Conservation (phyloP, 768 basidiomycete genomes). For the Pseudohyphozyma bogoriensis region DNA sequence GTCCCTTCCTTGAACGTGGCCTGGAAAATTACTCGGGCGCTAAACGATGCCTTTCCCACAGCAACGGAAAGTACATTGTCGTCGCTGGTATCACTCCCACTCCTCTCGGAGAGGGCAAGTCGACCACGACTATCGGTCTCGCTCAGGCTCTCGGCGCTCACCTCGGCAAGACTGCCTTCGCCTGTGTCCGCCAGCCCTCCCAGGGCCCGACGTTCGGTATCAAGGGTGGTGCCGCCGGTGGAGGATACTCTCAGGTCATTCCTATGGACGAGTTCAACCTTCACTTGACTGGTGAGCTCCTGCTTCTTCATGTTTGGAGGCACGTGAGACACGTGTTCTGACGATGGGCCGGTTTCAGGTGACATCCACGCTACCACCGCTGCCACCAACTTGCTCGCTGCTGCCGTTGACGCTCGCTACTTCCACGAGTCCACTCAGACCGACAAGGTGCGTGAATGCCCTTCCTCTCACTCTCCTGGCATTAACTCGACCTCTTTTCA, state of each 20-base stretch:
- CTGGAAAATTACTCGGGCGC: no score
- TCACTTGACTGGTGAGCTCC: constrained; percentile 67
- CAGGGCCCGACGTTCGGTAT: constrained; percentile 99
- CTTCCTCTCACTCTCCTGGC: not conserved
- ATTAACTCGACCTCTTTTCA: not conserved
- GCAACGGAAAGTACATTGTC: constrained; percentile 79
- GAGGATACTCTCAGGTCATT: constrained; percentile 96
- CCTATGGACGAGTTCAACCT: constrained; percentile 99
- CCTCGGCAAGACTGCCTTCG: constrained; percentile 81
- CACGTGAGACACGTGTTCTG: constrained; percentile 47
- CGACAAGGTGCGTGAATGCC: constrained; percentile 59
- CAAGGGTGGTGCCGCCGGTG: constrained; percentile 96
- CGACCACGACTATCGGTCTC: constrained; percentile 92
- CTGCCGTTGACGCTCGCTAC: constrained; percentile 90
- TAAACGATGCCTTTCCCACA: not conserved
- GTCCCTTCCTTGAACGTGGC: not conserved
- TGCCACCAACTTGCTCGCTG: constrained; percentile 92
- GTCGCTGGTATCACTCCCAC: constrained; percentile 54
- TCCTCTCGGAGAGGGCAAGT: constrained; percentile 85
- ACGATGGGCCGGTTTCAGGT: no score
- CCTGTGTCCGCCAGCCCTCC: constrained; percentile 94
- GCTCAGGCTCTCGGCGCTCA: constrained; percentile 94
- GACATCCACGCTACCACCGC: constrained; percentile 97
- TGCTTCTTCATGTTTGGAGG: not conserved
- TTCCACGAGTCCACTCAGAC: constrained; percentile 94